phyloP scores from a whole-genome alignment of 305 asterid species.

The Euphrasia arctica region DNA sequence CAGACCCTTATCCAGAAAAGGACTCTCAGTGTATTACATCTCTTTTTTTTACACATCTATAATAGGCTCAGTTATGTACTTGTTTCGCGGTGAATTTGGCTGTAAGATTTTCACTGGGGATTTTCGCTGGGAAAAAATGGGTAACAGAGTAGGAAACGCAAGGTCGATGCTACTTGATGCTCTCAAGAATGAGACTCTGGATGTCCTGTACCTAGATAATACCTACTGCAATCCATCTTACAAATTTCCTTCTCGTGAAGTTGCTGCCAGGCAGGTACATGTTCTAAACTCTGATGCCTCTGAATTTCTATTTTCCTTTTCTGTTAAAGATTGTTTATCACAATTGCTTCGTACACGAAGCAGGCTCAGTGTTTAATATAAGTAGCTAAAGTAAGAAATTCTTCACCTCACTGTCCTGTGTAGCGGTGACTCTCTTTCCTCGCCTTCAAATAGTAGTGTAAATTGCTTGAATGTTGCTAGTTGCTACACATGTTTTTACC shows the following conservation, averaged over 20 bases:
- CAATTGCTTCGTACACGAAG: background rate
- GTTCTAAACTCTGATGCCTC: conserved; percentile 13
- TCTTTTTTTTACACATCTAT: background rate
- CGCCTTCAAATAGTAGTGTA: background rate
- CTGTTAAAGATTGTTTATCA: background rate
- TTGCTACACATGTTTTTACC: conserved; percentile 2
- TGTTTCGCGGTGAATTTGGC: conserved; percentile 87
- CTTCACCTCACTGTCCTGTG: conserved; percentile 5
- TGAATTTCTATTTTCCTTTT: conserved; percentile 7
- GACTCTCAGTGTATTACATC: background rate
- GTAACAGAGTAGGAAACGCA: conserved; percentile 38
- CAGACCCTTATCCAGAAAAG: background rate
- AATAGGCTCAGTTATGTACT: conserved; percentile 82
- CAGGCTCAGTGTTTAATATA: background rate
- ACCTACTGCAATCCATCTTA: conserved; percentile 74
- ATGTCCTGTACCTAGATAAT: conserved; percentile 61
- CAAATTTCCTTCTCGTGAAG: conserved; percentile 74
- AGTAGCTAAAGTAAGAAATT: no score
- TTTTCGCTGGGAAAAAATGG: conserved; percentile 71
- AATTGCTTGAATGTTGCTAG: background rate
- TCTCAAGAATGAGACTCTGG: conserved; percentile 50
- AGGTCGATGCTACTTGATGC: conserved; percentile 64
- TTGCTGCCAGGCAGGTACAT: conserved; percentile 64
- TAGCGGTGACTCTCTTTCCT: conserved; percentile 12
- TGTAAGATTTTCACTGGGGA: conserved; percentile 80